A percentile compares a stretch with the other conserved stretches of the same genome.
These are phyloP conservation scores for Emmonsiellopsis sp. DNA, from an alignment of 2,329 filamentous ascomycete genomes.

Conservation along the genomic window DNA sequence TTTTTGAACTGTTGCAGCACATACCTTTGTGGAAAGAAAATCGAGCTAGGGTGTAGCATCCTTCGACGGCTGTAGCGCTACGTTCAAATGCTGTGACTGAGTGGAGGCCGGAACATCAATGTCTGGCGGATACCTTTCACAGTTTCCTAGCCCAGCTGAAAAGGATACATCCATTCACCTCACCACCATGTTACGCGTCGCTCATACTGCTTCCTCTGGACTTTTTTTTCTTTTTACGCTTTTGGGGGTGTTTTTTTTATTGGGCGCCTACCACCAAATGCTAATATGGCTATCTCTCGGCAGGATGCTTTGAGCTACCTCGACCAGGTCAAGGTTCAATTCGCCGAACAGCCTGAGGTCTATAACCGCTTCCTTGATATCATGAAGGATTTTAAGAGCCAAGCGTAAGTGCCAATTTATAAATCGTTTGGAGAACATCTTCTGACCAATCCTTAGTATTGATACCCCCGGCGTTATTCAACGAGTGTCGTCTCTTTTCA, in stretches of 20 bases:
- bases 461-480: slow-evolving; percentile 97
- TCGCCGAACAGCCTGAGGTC: slow-evolving; percentile 91
- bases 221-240: too few relatives aligned
- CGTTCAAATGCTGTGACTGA: too few relatives aligned
- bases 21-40: not conserved
- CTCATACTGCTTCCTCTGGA: too few relatives aligned
- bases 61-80: too few relatives aligned
- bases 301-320: slow-evolving; percentile 85
- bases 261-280: not conserved
- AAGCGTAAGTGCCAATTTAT: slow-evolving; percentile 55
- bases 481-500: slow-evolving; percentile 88
- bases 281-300: slow-evolving; percentile 32
- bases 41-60: too few relatives aligned
- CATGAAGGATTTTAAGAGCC: slow-evolving; percentile 99
- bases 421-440: slow-evolving; percentile 11
- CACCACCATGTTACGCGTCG: too few relatives aligned
- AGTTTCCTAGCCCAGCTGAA: not conserved
- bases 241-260: too few relatives aligned
- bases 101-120: too few relatives aligned
- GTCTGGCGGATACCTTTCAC: not conserved
- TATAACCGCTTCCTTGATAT: slow-evolving; percentile 97
- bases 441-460: slow-evolving; percentile 45
- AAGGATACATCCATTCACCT: not conserved
- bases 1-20: not conserved
- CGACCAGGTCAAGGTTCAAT: slow-evolving; percentile 97